Evolutionary conservation across 805 yeast genomes (phyloP).

Genomic region (Candida vaughaniae): DNA sequence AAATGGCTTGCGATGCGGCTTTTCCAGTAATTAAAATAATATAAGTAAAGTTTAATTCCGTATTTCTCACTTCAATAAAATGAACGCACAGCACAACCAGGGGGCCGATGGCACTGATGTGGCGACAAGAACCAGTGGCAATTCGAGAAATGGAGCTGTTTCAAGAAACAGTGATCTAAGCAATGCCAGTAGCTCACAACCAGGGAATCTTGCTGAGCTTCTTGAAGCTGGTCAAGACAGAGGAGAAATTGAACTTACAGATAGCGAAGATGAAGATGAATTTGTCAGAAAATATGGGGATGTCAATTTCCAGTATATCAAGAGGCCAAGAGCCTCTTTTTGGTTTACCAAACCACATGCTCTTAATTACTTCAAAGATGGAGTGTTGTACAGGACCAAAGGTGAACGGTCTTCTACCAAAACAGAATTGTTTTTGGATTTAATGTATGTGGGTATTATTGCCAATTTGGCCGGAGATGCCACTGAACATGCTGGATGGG

Average conservation of each 20-base stretch:
- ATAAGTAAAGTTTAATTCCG: too few species aligned
- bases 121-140: too few species aligned
- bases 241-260: slow-evolving; percentile 18
- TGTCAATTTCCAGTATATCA: slow-evolving; percentile 46
- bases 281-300: slow-evolving; percentile 51
- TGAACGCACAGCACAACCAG: too few species aligned
- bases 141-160: too few species aligned
- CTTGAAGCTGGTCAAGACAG: slow-evolving; percentile 2
- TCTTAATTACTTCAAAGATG: slow-evolving; percentile 58
- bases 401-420: slow-evolving; percentile 53
- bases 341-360: slow-evolving; percentile 57
- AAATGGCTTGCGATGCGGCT: too few species aligned
- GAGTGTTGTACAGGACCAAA: slow-evolving; percentile 53
- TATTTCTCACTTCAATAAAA: too few species aligned
- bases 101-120: too few species aligned
- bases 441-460: slow-evolving; percentile 63
- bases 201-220: not conserved
- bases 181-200: not conserved
- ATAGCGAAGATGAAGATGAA: slow-evolving; percentile 37
- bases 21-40: too few species aligned
- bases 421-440: slow-evolving; percentile 60
- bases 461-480: slow-evolving; percentile 58
- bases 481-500: slow-evolving; percentile 49
- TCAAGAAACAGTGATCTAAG: not conserved
- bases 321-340: slow-evolving; percentile 35